Percentiles rank a stretch among this genome's conserved stretches.
Conservation (phyloP, 129 eudicot genomes). For the Smallanthus sonchifolius region DNA sequence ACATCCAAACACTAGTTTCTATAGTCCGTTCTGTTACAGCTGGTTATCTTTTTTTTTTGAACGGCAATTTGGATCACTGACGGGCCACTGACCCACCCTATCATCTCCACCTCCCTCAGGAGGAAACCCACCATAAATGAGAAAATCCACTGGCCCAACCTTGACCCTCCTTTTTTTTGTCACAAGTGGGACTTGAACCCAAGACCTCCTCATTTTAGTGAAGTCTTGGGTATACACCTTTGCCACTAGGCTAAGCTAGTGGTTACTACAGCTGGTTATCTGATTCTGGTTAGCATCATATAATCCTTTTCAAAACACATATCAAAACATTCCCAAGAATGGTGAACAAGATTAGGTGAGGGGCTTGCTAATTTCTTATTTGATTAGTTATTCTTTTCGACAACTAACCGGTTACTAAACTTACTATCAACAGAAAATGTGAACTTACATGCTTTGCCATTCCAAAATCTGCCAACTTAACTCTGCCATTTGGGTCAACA, state of each 20-base stretch:
- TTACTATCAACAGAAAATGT: not conserved
- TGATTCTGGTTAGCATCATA: not conserved
- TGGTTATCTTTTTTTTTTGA: too few relatives aligned
- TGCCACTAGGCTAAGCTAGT: too few relatives aligned
- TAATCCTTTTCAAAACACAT: not conserved
- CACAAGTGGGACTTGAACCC: too few relatives aligned
- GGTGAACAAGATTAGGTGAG: not conserved
- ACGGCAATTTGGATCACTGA: too few relatives aligned
- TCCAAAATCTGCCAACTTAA: constrained; percentile 94
- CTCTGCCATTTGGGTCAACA: constrained; percentile 94
- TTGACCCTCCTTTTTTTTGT: too few relatives aligned
- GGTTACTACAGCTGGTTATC: not conserved
- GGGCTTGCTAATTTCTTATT: not conserved
- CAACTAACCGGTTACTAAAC: not conserved
- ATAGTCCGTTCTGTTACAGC: not conserved
- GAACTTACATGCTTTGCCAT: constrained; percentile 95
- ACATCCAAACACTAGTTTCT: not conserved
- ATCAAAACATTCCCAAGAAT: constrained; percentile 1
- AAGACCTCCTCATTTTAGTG: too few relatives aligned
- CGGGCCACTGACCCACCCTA: too few relatives aligned
- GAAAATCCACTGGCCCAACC: too few relatives aligned
- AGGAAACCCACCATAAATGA: too few relatives aligned
- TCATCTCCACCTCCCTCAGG: too few relatives aligned
- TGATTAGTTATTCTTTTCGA: not conserved
- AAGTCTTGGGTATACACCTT: too few relatives aligned